Conservation (phyloP, 805 yeast genomes). For the Komagataella populi region DNA sequence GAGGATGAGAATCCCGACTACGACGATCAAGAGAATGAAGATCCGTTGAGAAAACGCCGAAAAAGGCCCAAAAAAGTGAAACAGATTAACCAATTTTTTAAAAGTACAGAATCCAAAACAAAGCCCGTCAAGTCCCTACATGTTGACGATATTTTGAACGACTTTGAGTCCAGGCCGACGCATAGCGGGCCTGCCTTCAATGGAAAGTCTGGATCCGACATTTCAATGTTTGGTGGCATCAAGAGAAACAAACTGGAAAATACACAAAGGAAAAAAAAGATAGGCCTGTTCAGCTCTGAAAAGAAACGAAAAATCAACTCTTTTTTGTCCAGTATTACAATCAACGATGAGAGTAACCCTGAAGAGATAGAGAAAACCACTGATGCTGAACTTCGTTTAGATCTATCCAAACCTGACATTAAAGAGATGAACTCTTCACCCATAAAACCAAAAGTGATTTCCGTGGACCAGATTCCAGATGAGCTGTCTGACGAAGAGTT, state of each 20-base stretch:
- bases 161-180: conserved; percentile 20
- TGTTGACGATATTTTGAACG: conserved; percentile 61
- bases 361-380: neutral
- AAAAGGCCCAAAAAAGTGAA: conserved; percentile 21
- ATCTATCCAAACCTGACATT: neutral
- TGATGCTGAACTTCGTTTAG: neutral
- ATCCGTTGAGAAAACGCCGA: conserved; percentile 10
- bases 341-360: neutral
- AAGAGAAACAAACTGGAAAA: neutral
- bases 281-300: neutral
- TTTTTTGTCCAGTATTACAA: neutral
- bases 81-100: conserved; percentile 35
- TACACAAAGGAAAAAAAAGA: neutral
- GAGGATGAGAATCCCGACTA: conserved; percentile 22
- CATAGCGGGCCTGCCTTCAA: neutral
- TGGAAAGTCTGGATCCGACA: neutral
- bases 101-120: conserved; percentile 17
- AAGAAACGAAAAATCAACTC: neutral
- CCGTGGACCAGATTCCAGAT: conserved; percentile 10
- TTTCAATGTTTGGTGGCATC: neutral
- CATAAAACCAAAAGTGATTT: conserved; percentile 3
- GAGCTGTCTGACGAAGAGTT: conserved; percentile 46
- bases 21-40: conserved; percentile 13
- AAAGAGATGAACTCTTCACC: conserved; percentile 2
- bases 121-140: conserved; percentile 27